A percentile compares a stretch with the other conserved stretches of the same genome.
Conservation (phyloP, 2,329 filamentous ascomycete species). For the Verticillium zaregamsianum region DNA sequence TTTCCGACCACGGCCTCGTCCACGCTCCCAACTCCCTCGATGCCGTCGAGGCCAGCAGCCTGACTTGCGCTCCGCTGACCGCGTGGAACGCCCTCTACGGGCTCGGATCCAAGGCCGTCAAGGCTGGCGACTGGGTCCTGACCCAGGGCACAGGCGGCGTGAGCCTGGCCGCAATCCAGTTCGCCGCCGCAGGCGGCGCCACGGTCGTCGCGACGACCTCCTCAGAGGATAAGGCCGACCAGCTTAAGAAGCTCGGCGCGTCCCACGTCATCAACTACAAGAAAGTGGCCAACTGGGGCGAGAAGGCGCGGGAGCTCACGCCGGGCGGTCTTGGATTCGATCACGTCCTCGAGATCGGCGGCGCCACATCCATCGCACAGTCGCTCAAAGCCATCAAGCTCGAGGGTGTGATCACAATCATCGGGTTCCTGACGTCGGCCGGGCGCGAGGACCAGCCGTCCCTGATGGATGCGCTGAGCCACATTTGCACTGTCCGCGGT, state of each 20-base stretch:
- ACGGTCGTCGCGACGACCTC: slow-evolving; percentile 55
- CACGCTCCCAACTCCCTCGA: slow-evolving; percentile 52
- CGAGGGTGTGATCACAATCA: background rate
- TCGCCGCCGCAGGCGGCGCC: slow-evolving; percentile 44
- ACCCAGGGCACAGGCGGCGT: slow-evolving; percentile 52
- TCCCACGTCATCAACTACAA: slow-evolving; percentile 56
- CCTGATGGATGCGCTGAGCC: no score
- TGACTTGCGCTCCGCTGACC: slow-evolving; percentile 38
- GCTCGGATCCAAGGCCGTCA: slow-evolving; percentile 17
- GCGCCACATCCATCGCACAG: background rate
- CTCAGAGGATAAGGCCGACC: slow-evolving; percentile 40
- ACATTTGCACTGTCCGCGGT: no score
- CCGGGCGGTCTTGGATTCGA: background rate
- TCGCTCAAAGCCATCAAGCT: background rate
- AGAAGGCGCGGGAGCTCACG: slow-evolving; percentile 45
- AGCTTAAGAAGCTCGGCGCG: slow-evolving; percentile 47
- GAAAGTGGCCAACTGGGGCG: slow-evolving; percentile 47
- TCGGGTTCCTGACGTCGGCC: no score
- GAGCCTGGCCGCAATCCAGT: slow-evolving; percentile 39
- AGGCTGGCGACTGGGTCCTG: slow-evolving; percentile 38
- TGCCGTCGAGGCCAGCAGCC: slow-evolving; percentile 49
- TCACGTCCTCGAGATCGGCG: background rate
- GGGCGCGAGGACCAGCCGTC: no score
- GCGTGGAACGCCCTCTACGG: slow-evolving; percentile 14
- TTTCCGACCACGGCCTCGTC: slow-evolving; percentile 65